A percentile compares a stretch with the other conserved stretches of the same genome.
Evolutionary conservation across 495 filamentous ascomycete genomes (phyloP).

Genomic region (Lepraria neglecta): DNA sequence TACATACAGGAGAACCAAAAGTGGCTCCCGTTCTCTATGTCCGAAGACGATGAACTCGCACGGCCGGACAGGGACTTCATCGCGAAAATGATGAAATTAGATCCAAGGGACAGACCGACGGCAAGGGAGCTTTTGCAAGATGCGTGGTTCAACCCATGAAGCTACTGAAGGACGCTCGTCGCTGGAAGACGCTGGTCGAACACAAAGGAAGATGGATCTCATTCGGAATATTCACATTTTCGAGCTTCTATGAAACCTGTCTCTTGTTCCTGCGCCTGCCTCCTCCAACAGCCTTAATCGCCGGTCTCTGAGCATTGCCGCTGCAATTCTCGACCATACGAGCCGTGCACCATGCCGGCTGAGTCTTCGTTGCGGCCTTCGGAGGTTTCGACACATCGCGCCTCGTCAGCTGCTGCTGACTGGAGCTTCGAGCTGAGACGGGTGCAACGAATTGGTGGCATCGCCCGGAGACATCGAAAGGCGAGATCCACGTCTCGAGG

Average conservation of each 20-base stretch:
- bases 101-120: slow-evolving; percentile 20
- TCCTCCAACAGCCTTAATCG: too few species aligned
- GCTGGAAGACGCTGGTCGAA: too few species aligned
- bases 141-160: slow-evolving; percentile 5
- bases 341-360: too few species aligned
- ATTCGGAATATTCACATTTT: too few species aligned
- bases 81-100: slow-evolving; percentile 17
- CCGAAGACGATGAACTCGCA: slow-evolving; percentile 7
- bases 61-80: slow-evolving; percentile 12
- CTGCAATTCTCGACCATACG: too few species aligned
- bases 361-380: too few species aligned
- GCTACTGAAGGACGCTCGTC: too few species aligned
- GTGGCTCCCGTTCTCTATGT: neutral
- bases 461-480: neutral
- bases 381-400: too few species aligned
- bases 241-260: too few species aligned
- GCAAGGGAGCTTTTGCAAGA: slow-evolving; percentile 20
- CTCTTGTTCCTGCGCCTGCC: too few species aligned
- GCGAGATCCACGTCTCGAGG: neutral
- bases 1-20: neutral
- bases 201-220: too few species aligned
- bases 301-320: too few species aligned
- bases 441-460: neutral
- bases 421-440: neutral
- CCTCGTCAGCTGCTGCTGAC: neutral